Conservation (phyloP, 768 basidiomycete genomes). For the Rhodosporidiobolus sp. region DNA sequence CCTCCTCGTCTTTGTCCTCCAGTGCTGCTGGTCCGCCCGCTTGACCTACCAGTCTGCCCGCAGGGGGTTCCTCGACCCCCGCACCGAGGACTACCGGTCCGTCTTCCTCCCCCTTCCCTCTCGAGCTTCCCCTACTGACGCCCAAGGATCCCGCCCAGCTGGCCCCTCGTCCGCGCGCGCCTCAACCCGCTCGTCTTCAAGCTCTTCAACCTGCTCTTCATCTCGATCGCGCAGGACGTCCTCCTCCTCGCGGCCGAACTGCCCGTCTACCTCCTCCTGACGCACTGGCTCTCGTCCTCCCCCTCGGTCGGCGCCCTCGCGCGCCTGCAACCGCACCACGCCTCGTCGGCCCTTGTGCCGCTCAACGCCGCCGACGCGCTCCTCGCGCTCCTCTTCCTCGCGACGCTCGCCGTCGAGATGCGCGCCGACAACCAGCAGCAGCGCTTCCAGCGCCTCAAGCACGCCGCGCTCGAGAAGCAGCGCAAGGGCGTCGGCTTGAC, state of each 20-base stretch:
- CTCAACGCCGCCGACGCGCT: conserved; percentile 62
- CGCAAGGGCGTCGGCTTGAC: conserved; percentile 65
- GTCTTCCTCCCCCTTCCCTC: background rate
- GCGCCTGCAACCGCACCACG: conserved; percentile 56
- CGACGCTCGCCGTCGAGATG: conserved; percentile 67
- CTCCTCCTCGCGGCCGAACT: conserved; percentile 65
- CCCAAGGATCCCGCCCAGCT: conserved; percentile 56
- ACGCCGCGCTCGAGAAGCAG: conserved; percentile 54
- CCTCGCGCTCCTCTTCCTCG: conserved; percentile 61
- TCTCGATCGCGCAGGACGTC: conserved; percentile 72
- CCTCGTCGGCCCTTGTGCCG: conserved; percentile 56
- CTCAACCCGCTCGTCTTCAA: conserved; percentile 61
- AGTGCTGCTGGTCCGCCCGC: conserved; percentile 50
- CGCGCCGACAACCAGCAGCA: conserved; percentile 89
- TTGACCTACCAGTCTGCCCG: conserved; percentile 78
- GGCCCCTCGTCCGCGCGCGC: conserved; percentile 68
- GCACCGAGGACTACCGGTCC: background rate
- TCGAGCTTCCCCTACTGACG: too few species aligned
- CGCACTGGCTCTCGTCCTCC: conserved; percentile 41
- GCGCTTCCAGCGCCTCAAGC: conserved; percentile 63
- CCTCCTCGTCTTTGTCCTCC: conserved; percentile 42
- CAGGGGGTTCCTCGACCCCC: conserved; percentile 75
- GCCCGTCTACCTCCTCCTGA: conserved; percentile 49
- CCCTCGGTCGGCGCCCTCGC: conserved; percentile 31
- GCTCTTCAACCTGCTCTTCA: conserved; percentile 46